Evolutionary conservation across 2,329 filamentous ascomycete genomes (phyloP), one percentile per base, ranked within the genome.

Genomic region (Phyllosticta citrichinensis): DNA sequence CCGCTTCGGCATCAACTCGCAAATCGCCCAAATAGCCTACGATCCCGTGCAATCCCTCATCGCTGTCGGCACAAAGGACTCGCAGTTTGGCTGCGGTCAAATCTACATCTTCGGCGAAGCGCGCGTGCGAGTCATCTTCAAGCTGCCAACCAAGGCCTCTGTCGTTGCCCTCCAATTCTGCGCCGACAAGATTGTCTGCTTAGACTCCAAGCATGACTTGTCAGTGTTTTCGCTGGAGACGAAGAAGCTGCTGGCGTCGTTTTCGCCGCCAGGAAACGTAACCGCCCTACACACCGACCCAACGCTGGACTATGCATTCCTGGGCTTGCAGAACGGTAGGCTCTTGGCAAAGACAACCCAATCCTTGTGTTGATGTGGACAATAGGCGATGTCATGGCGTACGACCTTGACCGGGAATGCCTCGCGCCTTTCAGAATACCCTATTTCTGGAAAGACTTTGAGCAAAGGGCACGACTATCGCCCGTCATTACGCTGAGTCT

Each of bases 31-130:
- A 65, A 78, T 97, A 65, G 88, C 91, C 63, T 97, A 96, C 77
- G 92, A 97, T 66, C 92, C 94, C 1, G 82, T 97, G 12, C 94
- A 99, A 72, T 96, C 92, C 27, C 85, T 99, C 62, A 81, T 99
- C 57, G 94, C 94, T 52, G 84, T 97, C 64, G 94, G 91, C 63
- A 99, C 94, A 52, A 89, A 86, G 71, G 88, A 95, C 75, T 91
- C 88, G 65, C 86, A 88, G 69, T 96, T 89, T 70, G 91, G 91
- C 62, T 84, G 85, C 35, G 93, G 93, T 24, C 87, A 92, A 71
- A 88, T 99, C 71, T 96, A 96, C 74, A 78, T 99, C 67, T 87
- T 94, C 72, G 94, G 94, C 52, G 88, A 89, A 72, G 83, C 83
- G 62, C 85, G 94, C 63, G 88, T 97, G 58, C 84, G 87, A 66